Evolutionary conservation across 345 rosid genomes (phyloP), one percentile per base, ranked within the genome.

Genomic region (Aethionema arabicum): DNA sequence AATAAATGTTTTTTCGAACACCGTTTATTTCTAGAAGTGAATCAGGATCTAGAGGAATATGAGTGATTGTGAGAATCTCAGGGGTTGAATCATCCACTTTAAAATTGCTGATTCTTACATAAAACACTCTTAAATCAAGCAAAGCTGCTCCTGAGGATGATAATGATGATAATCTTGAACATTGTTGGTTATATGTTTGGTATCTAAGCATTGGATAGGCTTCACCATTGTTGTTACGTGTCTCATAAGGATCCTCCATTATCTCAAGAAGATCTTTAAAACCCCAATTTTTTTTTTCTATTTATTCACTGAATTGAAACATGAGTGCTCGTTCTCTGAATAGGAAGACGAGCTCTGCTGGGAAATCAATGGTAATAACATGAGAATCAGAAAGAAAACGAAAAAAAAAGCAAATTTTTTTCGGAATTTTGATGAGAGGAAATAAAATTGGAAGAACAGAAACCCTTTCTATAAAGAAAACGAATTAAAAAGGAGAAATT

Each of bases 41-140:
- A 32, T 87, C 88, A 7, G 75, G 96, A 69, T 83, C 77, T 29
- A 85, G 65, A 47, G 95, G 99, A 32, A 84, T 74, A 61, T 92
- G 97, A 54, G 74, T 84, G 74, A 92, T 75, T 30, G 88, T 84
- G 43, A 92, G 90, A 35, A 67, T 77, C 52, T 90, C 90, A 0
- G 97, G 95, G 38, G 90, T 85, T 0, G 77, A 79, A 71, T 69
- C 78, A 73, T 85, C 86, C 8, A 82, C 90, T 72, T 65, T 78
- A 69, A 83, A 80, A 53, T 87, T 87, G 69, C 88, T 83, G 56
- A 93, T 70, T 72, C 96, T 83, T 12, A 87, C 88, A 70, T 90
- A 90, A 70, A 93, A 90, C 59, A 93, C 97, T 76, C 91, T 90
- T 73, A 90, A 72, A 77, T 93, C 96, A 32, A 92, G 78, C 83